Evolutionary conservation across 805 yeast species (phyloP), one percentile per base, ranked within the genome.

Genomic region (Yarrowia osloensis): DNA sequence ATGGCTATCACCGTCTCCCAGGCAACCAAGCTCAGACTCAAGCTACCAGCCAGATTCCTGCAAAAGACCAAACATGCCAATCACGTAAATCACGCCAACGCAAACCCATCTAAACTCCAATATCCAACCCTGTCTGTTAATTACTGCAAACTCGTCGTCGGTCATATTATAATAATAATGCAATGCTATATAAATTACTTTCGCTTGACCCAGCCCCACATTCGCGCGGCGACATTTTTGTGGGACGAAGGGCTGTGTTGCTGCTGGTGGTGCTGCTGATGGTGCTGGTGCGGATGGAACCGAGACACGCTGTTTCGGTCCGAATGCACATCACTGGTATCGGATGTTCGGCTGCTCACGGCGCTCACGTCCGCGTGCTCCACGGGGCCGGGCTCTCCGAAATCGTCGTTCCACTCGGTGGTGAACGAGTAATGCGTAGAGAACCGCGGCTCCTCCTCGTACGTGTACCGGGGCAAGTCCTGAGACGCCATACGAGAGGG

Each of bases 301-400:
- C 44, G 42, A n/a, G 33, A 17, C 61, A 35, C 31, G 26, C 44
- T 54, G 61, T 22, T 17, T 35, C 61, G 31, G 44, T 54, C 61
- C 11, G 61, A 54, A 17, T 35, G 61, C 22, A 22, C 33, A 9
- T 52, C 59, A n/a, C 61, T 54, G 33, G 2, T 4, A 21, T 54
- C 61, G 9, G 61, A 54, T 7, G 28, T 35, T 15, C 70, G 28
- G 39, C 54, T 22, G 69, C 54, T 52, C 35, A 62, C 61, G 22
- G 49, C 44, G 21, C 37, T 28, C 19, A 57, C 63, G 15, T 55
- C 47, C n/a, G 35, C 47, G 39, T 73, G 72, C 28, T 72, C 70
- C 66, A 71, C 73, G 7, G 76, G 76, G n/a, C 76, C 76, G 0
- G 76, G 76, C 67, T 74, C 76, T 26, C 76, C 76, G 7, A 73